Percentiles rank a stretch among this genome's conserved stretches.
These are phyloP conservation scores for Candida sp. DNA, from an alignment of 1,139 yeast genomes.

Conservation along the genomic window DNA sequence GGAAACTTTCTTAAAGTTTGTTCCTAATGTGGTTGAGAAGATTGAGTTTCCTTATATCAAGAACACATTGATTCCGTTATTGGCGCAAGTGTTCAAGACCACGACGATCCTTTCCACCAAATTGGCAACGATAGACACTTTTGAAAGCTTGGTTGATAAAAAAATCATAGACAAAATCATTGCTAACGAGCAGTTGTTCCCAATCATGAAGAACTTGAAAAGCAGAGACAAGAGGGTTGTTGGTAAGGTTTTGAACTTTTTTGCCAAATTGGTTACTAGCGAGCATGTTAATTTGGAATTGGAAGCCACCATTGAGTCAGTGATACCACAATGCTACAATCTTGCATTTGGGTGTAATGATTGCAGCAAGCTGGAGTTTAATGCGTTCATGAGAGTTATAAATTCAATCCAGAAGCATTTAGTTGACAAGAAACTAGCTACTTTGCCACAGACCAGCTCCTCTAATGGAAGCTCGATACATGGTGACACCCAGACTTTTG, in stretches of 20 bases:
- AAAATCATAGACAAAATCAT: slow-evolving; percentile 74
- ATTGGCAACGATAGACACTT: slow-evolving; percentile 66
- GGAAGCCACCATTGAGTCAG: slow-evolving; percentile 39
- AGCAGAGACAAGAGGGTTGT: slow-evolving; percentile 78
- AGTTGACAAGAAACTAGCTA: slow-evolving; percentile 30
- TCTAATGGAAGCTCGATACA: slow-evolving; percentile 13
- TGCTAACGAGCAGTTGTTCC: slow-evolving; percentile 77
- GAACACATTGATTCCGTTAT: slow-evolving; percentile 70
- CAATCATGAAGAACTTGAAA: slow-evolving; percentile 74
- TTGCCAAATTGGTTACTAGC: slow-evolving; percentile 44
- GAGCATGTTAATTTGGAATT: slow-evolving; percentile 40
- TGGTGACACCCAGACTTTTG: slow-evolving; percentile 23
- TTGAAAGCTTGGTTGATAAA: slow-evolving; percentile 58
- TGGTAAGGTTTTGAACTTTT: slow-evolving; percentile 56
- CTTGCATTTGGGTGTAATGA: slow-evolving; percentile 48
- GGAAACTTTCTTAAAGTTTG: slow-evolving; percentile 54
- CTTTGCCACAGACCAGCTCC: slow-evolving; percentile 22
- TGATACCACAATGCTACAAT: slow-evolving; percentile 41
- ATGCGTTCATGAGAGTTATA: slow-evolving; percentile 29
- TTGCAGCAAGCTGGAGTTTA: slow-evolving; percentile 41
- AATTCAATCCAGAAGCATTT: slow-evolving; percentile 33
- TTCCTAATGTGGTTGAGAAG: slow-evolving; percentile 46
- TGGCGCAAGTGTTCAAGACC: slow-evolving; percentile 75
- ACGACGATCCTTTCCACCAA: slow-evolving; percentile 86
- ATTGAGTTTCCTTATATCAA: slow-evolving; percentile 78